Conservation (phyloP, 1,139 yeast genomes). For the Lodderomyces parapsilosis region DNA sequence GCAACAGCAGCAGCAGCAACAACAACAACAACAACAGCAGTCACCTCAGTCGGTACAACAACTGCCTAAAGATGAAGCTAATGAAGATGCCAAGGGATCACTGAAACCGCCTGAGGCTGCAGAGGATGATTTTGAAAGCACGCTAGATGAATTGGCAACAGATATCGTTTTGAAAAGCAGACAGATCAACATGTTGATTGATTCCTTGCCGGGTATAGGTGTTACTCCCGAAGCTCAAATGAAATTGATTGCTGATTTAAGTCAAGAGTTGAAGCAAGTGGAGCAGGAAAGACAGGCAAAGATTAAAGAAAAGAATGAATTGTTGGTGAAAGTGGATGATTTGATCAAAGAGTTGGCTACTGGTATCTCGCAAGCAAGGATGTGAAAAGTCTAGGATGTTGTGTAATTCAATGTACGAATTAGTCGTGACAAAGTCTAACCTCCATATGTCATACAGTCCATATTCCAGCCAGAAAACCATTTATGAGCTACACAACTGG, state of each 20-base stretch:
- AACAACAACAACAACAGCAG: slow-evolving; percentile 11
- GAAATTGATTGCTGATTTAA: slow-evolving; percentile 59
- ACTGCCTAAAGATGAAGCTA: not conserved
- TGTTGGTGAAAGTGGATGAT: slow-evolving; percentile 65
- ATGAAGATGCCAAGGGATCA: not conserved
- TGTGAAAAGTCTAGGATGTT: slow-evolving; percentile 2
- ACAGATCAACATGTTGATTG: slow-evolving; percentile 83
- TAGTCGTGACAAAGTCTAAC: not conserved
- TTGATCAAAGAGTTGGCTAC: slow-evolving; percentile 62
- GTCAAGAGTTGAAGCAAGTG: slow-evolving; percentile 58
- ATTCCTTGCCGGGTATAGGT: slow-evolving; percentile 90
- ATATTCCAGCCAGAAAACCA: slow-evolving; percentile 40
- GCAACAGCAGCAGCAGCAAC: slow-evolving; percentile 19
- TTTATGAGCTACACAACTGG: slow-evolving; percentile 24
- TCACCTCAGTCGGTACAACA: slow-evolving; percentile 10
- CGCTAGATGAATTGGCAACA: slow-evolving; percentile 71
- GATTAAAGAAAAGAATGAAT: slow-evolving; percentile 62
- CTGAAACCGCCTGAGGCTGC: slow-evolving; percentile 22
- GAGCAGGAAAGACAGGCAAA: slow-evolving; percentile 61
- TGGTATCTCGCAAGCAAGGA: slow-evolving; percentile 47
- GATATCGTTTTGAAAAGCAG: slow-evolving; percentile 84
- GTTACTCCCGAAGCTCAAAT: slow-evolving; percentile 77
- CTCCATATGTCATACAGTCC: slow-evolving; percentile 25
- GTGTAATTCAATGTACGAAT: not conserved
- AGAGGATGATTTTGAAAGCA: slow-evolving; percentile 45